Evolutionary conservation across 495 filamentous ascomycete species (phyloP).

Genomic region (Aspergillus incahuasiensis): DNA sequence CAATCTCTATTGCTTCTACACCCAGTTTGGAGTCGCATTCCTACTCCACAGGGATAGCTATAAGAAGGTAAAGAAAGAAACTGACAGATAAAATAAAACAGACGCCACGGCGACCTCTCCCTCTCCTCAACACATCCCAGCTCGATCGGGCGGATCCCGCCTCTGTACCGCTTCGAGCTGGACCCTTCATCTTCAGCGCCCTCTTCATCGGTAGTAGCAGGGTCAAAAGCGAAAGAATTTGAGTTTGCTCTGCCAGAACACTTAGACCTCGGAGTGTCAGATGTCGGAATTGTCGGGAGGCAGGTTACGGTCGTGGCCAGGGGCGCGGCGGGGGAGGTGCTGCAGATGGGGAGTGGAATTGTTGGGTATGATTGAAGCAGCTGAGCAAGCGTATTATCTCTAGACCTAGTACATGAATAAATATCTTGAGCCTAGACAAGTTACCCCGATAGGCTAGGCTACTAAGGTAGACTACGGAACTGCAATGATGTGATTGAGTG

Average conservation of each 20-base stretch:
- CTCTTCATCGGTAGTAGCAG: neutral
- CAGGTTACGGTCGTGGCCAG: conserved; percentile 30
- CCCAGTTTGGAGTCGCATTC: no score
- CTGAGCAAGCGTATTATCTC: no score
- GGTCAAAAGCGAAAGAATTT: conserved; percentile 12
- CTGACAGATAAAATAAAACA: no score
- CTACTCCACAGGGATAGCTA: no score
- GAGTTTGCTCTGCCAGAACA: conserved; percentile 54
- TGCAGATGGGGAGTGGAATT: conserved; percentile 31
- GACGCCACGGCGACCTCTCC: conserved; percentile 37
- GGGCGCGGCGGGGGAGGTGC: conserved; percentile 18
- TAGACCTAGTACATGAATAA: no score
- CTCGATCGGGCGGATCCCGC: neutral
- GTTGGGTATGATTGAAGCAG: conserved; percentile 43
- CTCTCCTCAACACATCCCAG: neutral
- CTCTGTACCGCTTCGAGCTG: conserved; percentile 19
- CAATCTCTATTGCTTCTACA: neutral
- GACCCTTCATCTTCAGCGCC: neutral
- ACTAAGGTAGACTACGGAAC: neutral
- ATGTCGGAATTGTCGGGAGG: conserved; percentile 37
- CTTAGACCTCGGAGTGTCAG: conserved; percentile 50
- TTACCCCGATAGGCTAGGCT: neutral
- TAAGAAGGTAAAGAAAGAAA: no score
- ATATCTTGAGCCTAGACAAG: no score
- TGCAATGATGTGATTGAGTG: neutral